Base-by-base conservation (phyloP, 2,329 filamentous ascomycete species). In the Madurella mycetomatis region DNA sequence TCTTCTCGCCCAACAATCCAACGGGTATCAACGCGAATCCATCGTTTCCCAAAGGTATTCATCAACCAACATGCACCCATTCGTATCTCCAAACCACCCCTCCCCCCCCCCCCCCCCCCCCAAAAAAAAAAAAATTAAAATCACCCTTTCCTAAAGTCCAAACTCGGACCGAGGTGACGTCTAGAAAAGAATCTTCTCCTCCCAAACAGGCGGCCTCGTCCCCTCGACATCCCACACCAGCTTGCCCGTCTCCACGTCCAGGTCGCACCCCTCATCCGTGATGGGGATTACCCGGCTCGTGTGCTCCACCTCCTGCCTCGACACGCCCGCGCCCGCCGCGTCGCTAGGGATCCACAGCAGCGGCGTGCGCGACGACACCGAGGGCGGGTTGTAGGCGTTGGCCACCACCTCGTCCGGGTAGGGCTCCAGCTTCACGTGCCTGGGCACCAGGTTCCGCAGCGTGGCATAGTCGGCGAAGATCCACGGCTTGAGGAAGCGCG, bases 271-370 rank as follows among this genome's bases (percentile, higher is more conserved):
- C 61, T 90, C 87, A 62, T 96, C 90, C 0, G 88, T 92, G 60
- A 95, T 92, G 1, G 85, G 82, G 31, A 90, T 88, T 32, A 88
- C 80, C 64, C 80, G 82, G 61, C 76, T 76, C 0, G 87, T 88
- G 63, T 94, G 87, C 12, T 76, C 76, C 50, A 94, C 77, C 70
- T 95, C 91, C 67, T 95, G 88, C 63, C 78, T 78, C 51, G 85
- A 90, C 41, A 96, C 81, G 9, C 90, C 88, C 19, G 84, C 81
- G 9, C 90, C 88, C 19, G 84, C 81, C 1, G 79, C 72, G 64
- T 96, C 91, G 54, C 82, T 77, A 0, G 91, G 90, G 51, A 96
- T 88, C 91, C 91, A 96, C n/a, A 96, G 76, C 31, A 90, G 73
- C 1, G 88, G 88, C 1, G 81, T 71, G 62, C 77, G 61, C 57